A percentile compares a stretch with the other conserved stretches of the same genome.
These are phyloP conservation scores for Xerocomellus dryophilus DNA, from an alignment of 768 basidiomycete genomes.

Conservation along the genomic window DNA sequence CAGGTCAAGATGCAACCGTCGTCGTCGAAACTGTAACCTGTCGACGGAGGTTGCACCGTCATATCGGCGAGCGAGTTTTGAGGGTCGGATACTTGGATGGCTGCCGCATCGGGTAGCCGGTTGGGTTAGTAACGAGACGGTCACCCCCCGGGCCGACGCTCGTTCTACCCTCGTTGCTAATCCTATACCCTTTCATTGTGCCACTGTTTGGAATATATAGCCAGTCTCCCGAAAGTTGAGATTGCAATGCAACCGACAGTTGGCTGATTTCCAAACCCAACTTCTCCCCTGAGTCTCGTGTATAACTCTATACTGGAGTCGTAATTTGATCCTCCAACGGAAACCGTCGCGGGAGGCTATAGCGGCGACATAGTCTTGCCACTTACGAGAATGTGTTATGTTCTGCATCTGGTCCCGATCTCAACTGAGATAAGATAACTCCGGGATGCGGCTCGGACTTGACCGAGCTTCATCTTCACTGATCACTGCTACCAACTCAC, in stretches of 20 bases:
- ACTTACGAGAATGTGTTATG: too few relatives aligned
- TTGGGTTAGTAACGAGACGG: background rate
- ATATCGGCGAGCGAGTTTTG: background rate
- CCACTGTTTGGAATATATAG: background rate
- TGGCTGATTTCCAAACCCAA: background rate
- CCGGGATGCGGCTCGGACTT: background rate
- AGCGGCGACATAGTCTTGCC: too few relatives aligned
- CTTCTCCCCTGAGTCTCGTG: background rate
- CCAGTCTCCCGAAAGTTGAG: background rate
- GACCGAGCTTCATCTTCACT: background rate
- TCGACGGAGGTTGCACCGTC: background rate
- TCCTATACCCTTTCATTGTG: too few relatives aligned
- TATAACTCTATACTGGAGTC: background rate
- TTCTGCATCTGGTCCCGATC: background rate
- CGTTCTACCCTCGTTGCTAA: background rate
- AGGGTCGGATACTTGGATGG: background rate
- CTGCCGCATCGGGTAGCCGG: background rate
- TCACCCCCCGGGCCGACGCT: background rate
- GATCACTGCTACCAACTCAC: background rate
- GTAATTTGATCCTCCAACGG: too few relatives aligned
- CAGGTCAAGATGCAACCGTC: conserved; percentile 39
- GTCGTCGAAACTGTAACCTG: conserved; percentile 15
- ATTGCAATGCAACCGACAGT: too few relatives aligned
- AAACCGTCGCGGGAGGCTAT: background rate
- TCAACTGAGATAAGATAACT: conserved; percentile 13